phyloP scores from a whole-genome alignment of 768 basidiomycete genomes.

The Chalciporus piperatus region DNA sequence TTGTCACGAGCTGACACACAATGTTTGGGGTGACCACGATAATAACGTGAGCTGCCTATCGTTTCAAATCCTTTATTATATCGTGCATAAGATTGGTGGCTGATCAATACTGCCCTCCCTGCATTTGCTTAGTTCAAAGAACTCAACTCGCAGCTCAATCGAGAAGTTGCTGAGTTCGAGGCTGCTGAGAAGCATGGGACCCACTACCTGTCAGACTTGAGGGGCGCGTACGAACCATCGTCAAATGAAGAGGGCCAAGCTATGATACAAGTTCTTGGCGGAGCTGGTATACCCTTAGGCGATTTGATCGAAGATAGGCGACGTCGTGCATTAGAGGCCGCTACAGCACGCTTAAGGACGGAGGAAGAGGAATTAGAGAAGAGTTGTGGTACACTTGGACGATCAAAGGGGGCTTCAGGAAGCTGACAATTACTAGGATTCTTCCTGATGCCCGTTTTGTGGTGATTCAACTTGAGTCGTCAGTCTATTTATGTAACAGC shows the following conservation, averaged over 20 bases:
- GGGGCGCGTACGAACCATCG: constrained; percentile 48
- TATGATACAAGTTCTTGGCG: constrained; percentile 54
- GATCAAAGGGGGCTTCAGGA: neutral
- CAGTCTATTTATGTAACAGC: no score
- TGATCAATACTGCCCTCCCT: no score
- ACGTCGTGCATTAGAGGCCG: constrained; percentile 54
- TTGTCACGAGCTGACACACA: constrained; percentile 78
- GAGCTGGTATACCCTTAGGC: constrained; percentile 22
- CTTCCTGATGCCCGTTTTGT: neutral
- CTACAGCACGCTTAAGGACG: constrained; percentile 53
- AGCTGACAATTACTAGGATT: neutral
- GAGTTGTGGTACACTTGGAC: constrained; percentile 57
- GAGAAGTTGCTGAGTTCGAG: constrained; percentile 71
- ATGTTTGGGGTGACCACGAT: constrained; percentile 70
- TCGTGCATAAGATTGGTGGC: no score
- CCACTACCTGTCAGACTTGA: constrained; percentile 42
- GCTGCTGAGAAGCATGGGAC: constrained; percentile 48
- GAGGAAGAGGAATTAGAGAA: constrained; percentile 73
- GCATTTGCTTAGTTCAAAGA: constrained; percentile 54
- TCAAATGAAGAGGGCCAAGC: constrained; percentile 58
- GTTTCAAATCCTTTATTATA: no score
- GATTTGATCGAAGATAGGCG: constrained; percentile 62
- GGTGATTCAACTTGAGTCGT: no score
- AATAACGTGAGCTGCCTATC: constrained; percentile 52
- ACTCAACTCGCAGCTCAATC: constrained; percentile 70